Conservation (phyloP, 306 rosid genomes). For the Begonia fuchsioides region DNA sequence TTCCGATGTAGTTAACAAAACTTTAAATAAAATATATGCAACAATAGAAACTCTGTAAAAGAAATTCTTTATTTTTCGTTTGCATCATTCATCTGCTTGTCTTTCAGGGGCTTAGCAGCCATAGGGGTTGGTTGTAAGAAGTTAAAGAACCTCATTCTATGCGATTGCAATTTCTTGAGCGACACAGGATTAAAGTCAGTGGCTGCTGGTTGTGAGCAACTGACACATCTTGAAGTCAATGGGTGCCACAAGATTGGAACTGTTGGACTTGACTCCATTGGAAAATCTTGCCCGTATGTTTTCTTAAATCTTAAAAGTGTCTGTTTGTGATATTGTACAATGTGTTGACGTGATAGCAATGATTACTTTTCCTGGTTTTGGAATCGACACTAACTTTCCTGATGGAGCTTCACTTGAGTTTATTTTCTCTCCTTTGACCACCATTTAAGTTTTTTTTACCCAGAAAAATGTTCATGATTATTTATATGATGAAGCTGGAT, state of each 20-base stretch:
- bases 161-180: slow-evolving; percentile 80
- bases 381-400: background rate
- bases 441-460: background rate
- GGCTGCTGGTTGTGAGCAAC: slow-evolving; percentile 83
- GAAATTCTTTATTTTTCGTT: background rate
- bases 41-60: too few relatives aligned
- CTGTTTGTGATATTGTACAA: slow-evolving; percentile 2
- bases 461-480: too few relatives aligned
- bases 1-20: too few relatives aligned
- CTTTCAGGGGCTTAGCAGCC: slow-evolving; percentile 60
- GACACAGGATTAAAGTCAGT: slow-evolving; percentile 89
- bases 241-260: slow-evolving; percentile 95
- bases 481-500: too few relatives aligned
- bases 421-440: background rate
- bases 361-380: slow-evolving; percentile 6
- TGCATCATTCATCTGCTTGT: slow-evolving; percentile 9
- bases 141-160: slow-evolving; percentile 65
- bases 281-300: slow-evolving; percentile 79
- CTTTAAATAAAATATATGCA: too few relatives aligned
- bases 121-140: slow-evolving; percentile 80
- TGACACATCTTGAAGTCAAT: slow-evolving; percentile 80
- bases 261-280: slow-evolving; percentile 66
- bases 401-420: slow-evolving; percentile 1
- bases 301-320: slow-evolving; percentile 7
- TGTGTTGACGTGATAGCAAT: slow-evolving; percentile 6